Evolutionary conservation across 441 rosid species (phyloP), one percentile per base, ranked within the genome.

Genomic region (Erodium chrysanthum): DNA sequence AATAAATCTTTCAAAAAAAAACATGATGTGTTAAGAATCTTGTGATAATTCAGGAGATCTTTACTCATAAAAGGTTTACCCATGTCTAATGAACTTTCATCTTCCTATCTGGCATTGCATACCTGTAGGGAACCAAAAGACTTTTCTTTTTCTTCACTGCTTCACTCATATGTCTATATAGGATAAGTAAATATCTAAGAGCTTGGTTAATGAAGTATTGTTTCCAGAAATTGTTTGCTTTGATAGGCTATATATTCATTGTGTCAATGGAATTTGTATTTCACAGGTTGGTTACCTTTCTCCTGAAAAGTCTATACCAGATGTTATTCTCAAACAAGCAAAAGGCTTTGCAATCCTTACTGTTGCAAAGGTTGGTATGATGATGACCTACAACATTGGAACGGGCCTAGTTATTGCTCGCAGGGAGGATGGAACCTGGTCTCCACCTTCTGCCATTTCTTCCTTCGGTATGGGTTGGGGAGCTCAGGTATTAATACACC

Each of bases 381-480:
- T 94, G 96, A 91, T 94, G 66, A 91, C 99, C 8, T 94, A 94
- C 75, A 89, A 87, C 75, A 77, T 94, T 70, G 99, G 99, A 66
- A 94, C 99, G 0, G 99, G 99, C 20, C 84, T 94, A 20, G 96
- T 88, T 66, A 66, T 91, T 86, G 90, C 96, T 74, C 90, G 84
- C 20, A 84, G 94, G 78, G 86, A 85, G 75, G 92, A 91, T 73
- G 94, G 90, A 54, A 88, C 94, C 6, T 94, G 99, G 96, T 94
- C 99, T 75, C 94, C 99, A 58, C 99, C 97, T 15, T 89, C 92
- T 1, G 96, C 99, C 70, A 78, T 94, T 72, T 88, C 97, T 72
- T 80, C 99, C 29, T 86, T 87, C 71, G 97, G 99, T 76, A 35
- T 86, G 72, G 99, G 99, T 73, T 94, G 99, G 99, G 96, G 97